Base-by-base conservation (phyloP, 1,284 basidiomycete species). In the Dichomitus squalens region DNA sequence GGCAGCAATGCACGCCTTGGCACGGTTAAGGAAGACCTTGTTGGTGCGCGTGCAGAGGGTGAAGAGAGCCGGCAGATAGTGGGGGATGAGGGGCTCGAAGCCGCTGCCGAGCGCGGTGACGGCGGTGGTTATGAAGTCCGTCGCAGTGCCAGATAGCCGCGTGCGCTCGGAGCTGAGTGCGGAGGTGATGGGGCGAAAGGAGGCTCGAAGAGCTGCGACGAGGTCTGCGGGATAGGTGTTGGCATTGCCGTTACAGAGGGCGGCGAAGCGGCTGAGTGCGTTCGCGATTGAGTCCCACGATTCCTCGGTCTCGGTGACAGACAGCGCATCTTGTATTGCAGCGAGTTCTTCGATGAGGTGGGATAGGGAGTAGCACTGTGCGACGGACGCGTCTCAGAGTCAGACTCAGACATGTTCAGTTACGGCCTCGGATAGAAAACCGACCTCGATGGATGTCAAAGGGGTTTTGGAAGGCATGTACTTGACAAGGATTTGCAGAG, bases 141-240 rank as follows among this genome's bases (percentile, higher is more conserved):
- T 75, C 11, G 90, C 85, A 33, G 82, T 74, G 1, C 85, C 85
- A n/a, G 89, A 92, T 7, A 95, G 78, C 20, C 88, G 81, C 20
- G 88, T 87, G 16, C 92, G 81, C 70, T 95, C 92, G 0, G 92
- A 93, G 59, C 78, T 79, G 72, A 92, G 81, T 16, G 86, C 84
- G 44, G 69, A 81, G 57, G 71, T 83, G 41, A 94, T 73, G 3
- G 85, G 78, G 16, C 84, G 79, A 49, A 81, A 80, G 14, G 88
- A 68, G 1, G 79, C 75, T 44, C 84, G 84, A 48, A 92, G 72
- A 8, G 73, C 73, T 16, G 76, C 65, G 34, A 86, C 73, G 57
- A 92, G 75, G 40, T 88, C 84, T 3, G 76, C 62, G 23, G 85
- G 77, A 52, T 80, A 82, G 31, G 84, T 79, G 58, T 77, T 79